Percentiles rank a stretch among this genome's conserved stretches.
These are phyloP conservation scores for Dendryphion nanum DNA, from an alignment of 2,329 filamentous ascomycete genomes.

Conservation along the genomic window DNA sequence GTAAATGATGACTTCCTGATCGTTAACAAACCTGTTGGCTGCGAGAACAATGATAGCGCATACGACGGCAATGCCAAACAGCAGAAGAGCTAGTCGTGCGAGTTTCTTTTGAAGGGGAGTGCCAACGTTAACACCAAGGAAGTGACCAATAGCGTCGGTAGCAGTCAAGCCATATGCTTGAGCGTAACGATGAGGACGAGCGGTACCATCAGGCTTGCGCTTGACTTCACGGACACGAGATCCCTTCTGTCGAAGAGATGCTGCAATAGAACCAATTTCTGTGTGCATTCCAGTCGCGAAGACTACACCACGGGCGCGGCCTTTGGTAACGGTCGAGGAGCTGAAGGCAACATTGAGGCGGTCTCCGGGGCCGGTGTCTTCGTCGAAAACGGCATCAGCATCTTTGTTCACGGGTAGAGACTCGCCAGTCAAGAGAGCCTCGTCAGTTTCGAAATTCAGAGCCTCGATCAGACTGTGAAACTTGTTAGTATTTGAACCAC, in stretches of 20 bases:
- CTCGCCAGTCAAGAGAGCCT: constrained; percentile 69
- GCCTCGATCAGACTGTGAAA: constrained; percentile 52
- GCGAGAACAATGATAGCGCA: constrained; percentile 42
- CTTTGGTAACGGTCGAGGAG: constrained; percentile 68
- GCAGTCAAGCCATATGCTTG: constrained; percentile 54
- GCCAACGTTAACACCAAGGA: constrained; percentile 42
- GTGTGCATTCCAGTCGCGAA: constrained; percentile 69
- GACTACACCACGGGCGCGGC: constrained; percentile 66
- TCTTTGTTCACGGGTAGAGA: constrained; percentile 66
- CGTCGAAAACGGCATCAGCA: constrained; percentile 53
- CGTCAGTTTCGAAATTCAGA: constrained; percentile 75
- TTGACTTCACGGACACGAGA: constrained; percentile 42
- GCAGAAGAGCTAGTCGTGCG: constrained; percentile 30
- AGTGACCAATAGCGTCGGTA: constrained; percentile 34
- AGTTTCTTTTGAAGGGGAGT: constrained; percentile 40
- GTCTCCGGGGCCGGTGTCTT: constrained; percentile 63
- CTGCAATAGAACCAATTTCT: constrained; percentile 73
- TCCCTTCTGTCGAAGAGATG: constrained; percentile 56
- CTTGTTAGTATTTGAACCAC: background rate
- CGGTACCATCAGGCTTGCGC: constrained; percentile 35
- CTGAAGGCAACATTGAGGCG: constrained; percentile 69
- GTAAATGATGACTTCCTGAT: constrained; percentile 41
- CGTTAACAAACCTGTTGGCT: constrained; percentile 38
- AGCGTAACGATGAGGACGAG: constrained; percentile 41
- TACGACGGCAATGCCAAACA: constrained; percentile 38